Percentiles rank a stretch among this genome's conserved stretches.
Conservation (phyloP, 2,329 filamentous ascomycete genomes). For the Pseudophaeomoniella oleicola region DNA sequence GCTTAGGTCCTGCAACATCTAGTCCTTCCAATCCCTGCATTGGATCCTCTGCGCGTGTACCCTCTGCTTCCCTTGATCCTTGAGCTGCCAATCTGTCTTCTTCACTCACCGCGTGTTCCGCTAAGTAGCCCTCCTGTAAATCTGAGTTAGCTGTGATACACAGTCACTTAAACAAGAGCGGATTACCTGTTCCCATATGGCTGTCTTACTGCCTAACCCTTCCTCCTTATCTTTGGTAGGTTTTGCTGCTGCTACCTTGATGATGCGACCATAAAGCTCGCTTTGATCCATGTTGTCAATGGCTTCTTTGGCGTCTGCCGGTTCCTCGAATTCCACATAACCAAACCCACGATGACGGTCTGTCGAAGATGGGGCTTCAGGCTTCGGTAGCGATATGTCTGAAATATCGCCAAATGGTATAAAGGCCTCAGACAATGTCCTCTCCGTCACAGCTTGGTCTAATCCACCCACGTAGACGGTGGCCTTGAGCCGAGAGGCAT, state of each 20-base stretch:
- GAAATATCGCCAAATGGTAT: slow-evolving; percentile 93
- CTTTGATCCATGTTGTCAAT: slow-evolving; percentile 99
- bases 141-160: slow-evolving; percentile 13
- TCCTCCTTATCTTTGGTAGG: slow-evolving; percentile 73
- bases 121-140: slow-evolving; percentile 76
- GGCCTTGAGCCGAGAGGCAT: slow-evolving; percentile 39
- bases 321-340: slow-evolving; percentile 85
- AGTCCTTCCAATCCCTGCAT: slow-evolving; percentile 93
- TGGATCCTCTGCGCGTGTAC: slow-evolving; percentile 54
- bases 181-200: slow-evolving; percentile 89
- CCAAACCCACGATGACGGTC: slow-evolving; percentile 85
- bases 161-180: slow-evolving; percentile 2
- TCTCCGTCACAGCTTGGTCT: slow-evolving; percentile 58
- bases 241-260: slow-evolving; percentile 87
- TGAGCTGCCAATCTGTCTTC: slow-evolving; percentile 55
- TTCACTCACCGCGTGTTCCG: slow-evolving; percentile 71
- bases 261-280: slow-evolving; percentile 79
- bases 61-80: slow-evolving; percentile 34
- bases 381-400: slow-evolving; percentile 79
- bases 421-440: slow-evolving; percentile 77
- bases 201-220: slow-evolving; percentile 81
- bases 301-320: slow-evolving; percentile 76
- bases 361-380: slow-evolving; percentile 62
- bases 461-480: slow-evolving; percentile 89
- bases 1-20: slow-evolving; percentile 85